Evolutionary conservation across 1,139 yeast genomes (phyloP), one percentile per base, ranked within the genome.

Genomic region (Suhomyces taliae): DNA sequence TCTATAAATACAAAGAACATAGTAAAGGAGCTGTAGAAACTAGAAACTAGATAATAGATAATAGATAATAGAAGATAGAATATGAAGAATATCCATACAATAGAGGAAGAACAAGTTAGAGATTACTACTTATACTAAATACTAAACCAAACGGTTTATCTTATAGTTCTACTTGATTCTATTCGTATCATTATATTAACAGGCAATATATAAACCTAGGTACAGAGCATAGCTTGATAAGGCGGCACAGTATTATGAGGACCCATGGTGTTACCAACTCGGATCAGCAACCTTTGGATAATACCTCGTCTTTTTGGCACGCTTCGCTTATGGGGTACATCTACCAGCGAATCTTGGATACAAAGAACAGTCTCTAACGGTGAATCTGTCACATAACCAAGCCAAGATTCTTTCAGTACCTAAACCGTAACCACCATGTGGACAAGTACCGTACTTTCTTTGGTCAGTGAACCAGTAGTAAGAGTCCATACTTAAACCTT

Each of bases 351-450:
- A 93, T 75, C 99, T 88, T 57, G 99, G 99, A 70, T 93, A 93
- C 71, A 95, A 79, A 34, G 96, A 87, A 72, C 99, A 93, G 69
- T 93, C 99, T 76, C 98, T 87, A 53, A 93, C 98, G 36, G 99
- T 95, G 77, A 84, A 93, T 72, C 99, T 82, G 80, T 91, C 87
- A 75, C 97, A 90, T 66, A 93, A 80, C 99, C 99, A 93, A 35
- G 99, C 99, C 59, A 93, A 79, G 61, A 93, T 89, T 74, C 99
- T 88, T 76, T 93, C 99, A 43, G 97, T 89, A 57, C 99, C 99
- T 56, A 93, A 73, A 62, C 99, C 99, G 73, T 93, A 93, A 57
- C 99, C 99, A 69, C 99, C 99, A 66, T 93, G 99, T 41, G 97
- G 97, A 72, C 90, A 89, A 27, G 98, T 86, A 68, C 99, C 99